phyloP scores from a whole-genome alignment of 2,329 filamentous ascomycete genomes.

The Sporothrix humicola region DNA sequence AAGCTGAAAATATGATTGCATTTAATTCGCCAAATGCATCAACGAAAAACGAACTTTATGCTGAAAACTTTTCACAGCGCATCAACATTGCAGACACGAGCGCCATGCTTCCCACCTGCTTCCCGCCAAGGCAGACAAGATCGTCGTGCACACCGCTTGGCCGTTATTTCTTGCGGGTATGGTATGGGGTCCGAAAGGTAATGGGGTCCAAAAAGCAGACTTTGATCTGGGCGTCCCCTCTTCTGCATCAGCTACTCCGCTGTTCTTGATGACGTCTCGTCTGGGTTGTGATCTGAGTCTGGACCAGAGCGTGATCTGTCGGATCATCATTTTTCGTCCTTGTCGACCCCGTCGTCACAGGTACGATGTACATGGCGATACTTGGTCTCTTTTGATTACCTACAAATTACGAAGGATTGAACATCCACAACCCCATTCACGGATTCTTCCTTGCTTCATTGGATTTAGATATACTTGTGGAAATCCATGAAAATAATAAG shows the following conservation, averaged over 20 bases:
- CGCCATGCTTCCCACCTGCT: background rate
- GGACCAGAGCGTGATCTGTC: background rate
- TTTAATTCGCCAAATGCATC: background rate
- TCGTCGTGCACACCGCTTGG: constrained; percentile 3
- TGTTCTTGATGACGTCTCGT: background rate
- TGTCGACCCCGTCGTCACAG: background rate
- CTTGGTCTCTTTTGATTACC: background rate
- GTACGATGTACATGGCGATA: background rate
- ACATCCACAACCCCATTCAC: too few relatives aligned
- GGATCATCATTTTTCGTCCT: background rate
- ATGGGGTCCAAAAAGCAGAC: too few relatives aligned
- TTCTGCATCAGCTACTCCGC: constrained; percentile 7
- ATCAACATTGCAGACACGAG: background rate
- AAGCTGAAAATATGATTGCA: background rate
- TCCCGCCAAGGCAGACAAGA: background rate
- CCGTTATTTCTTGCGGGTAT: constrained; percentile 6
- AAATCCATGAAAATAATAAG: too few relatives aligned
- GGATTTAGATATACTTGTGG: too few relatives aligned
- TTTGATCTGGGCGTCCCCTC: too few relatives aligned
- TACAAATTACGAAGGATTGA: background rate
- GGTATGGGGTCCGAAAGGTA: background rate
- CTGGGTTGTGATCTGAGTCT: background rate
- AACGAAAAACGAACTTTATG: too few relatives aligned
- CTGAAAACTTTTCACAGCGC: background rate
- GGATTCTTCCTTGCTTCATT: too few relatives aligned